These are phyloP conservation scores for Cladosporium sp. DNA, from an alignment of 2,329 filamentous ascomycete genomes.

Conservation along the genomic window DNA sequence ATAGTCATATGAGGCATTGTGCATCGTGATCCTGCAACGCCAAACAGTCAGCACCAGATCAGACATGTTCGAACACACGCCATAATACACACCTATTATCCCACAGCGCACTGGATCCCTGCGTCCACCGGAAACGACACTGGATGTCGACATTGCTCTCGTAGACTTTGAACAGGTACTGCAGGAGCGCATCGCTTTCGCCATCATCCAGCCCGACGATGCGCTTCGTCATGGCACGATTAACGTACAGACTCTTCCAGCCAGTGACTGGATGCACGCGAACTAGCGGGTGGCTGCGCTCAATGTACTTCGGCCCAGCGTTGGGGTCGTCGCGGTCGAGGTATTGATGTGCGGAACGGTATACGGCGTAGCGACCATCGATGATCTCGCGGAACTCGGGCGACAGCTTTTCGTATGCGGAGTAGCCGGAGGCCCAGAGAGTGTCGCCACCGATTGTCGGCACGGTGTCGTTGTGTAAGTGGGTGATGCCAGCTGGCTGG, in stretches of 20 bases:
- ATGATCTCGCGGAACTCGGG: slow-evolving; percentile 67
- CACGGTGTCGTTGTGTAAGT: slow-evolving; percentile 45
- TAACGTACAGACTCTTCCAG: slow-evolving; percentile 71
- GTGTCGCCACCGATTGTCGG: slow-evolving; percentile 65
- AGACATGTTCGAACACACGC: not conserved
- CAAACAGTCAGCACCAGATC: not conserved
- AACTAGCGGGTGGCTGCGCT: slow-evolving; percentile 64
- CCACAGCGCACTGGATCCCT: slow-evolving; percentile 64
- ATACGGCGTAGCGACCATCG: slow-evolving; percentile 62
- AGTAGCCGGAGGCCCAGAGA: slow-evolving; percentile 67
- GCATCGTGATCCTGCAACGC: slow-evolving; percentile 46
- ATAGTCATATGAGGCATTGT: slow-evolving; percentile 73
- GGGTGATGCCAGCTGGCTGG: slow-evolving; percentile 57
- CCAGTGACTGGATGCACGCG: slow-evolving; percentile 68
- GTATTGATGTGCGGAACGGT: slow-evolving; percentile 62
- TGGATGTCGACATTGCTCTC: slow-evolving; percentile 68
- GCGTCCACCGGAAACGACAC: slow-evolving; percentile 67
- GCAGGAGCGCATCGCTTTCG: slow-evolving; percentile 65
- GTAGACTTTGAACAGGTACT: slow-evolving; percentile 64
- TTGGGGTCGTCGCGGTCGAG: slow-evolving; percentile 60
- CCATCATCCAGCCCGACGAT: slow-evolving; percentile 67
- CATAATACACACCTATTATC: slow-evolving; percentile 51
- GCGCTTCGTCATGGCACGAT: slow-evolving; percentile 62
- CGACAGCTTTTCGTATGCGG: slow-evolving; percentile 69
- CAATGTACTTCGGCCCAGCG: slow-evolving; percentile 61